Evolutionary conservation across 805 yeast species (phyloP), one percentile per base, ranked within the genome.

Genomic region (Cyberlindnera amylophila): DNA sequence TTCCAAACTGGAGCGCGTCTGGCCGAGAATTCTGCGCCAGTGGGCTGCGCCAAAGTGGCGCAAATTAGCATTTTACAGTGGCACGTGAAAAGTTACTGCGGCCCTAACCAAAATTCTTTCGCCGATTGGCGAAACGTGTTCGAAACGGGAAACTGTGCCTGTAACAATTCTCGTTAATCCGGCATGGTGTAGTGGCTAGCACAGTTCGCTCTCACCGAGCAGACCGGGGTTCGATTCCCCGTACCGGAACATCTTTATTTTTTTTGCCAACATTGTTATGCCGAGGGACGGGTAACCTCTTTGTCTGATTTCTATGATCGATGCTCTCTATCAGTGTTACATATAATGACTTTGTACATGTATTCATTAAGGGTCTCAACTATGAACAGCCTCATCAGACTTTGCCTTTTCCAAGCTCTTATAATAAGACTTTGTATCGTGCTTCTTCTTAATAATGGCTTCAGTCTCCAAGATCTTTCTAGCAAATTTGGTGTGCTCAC

Each of bases 151-250:
- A 12, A 27, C 30, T 6, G 30, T 12, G 14, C 14, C 27, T 7
- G 27, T 23, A 27, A 12, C 8, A 27, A 21, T 27, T 27, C 30
- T n/a, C 13, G 14, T 6, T 8, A 50, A 52, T 57, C 60, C 62
- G 59, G 58, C 47, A 52, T 57, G 51, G 62, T 57, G 62, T 57
- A 57, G 62, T 52, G 62, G 62, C 58, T 57, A 57, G 48, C 62
- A 58, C 58, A 54, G 58, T 49, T 53, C 61, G 53, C 62, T 58
- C 62, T 58, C 62, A 56, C 60, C 53, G 62, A 53, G 51, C 56
- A 55, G 54, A 57, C 62, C 61, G 59, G 61, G 54, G 62, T 58
- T 58, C 62, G 62, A 58, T 56, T 58, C 62, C 53, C 62, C 58
- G 62, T 52, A 47, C 57, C 58, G 62, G 62, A 58, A 54, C 36